Percentiles rank a stretch among this genome's conserved stretches.
phyloP scores from a whole-genome alignment of 1,139 yeast species.

The Diutina scorzettiae region DNA sequence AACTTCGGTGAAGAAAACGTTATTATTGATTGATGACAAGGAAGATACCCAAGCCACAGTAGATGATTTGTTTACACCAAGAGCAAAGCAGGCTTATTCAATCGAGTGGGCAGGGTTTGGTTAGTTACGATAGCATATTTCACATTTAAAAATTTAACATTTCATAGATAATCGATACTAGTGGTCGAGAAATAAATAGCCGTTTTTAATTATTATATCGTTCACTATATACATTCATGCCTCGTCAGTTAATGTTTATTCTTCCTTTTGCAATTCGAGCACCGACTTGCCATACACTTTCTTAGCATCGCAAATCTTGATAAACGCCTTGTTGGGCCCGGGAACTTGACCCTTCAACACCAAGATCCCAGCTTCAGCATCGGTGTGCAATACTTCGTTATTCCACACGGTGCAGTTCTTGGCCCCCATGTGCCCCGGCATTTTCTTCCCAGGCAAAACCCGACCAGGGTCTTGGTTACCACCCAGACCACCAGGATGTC shows the following conservation, averaged over 20 bases:
- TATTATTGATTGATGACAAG: not conserved
- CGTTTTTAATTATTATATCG: not conserved
- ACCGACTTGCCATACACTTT: constrained; percentile 16
- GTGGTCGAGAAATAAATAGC: too few relatives aligned
- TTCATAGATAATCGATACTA: too few relatives aligned
- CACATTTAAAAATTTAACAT: too few relatives aligned
- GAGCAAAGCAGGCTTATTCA: not conserved
- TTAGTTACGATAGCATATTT: not conserved
- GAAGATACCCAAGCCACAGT: not conserved
- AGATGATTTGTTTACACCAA: not conserved
- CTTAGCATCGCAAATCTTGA: constrained; percentile 68
- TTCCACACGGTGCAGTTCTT: constrained; percentile 65
- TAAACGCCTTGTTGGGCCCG: constrained; percentile 72
- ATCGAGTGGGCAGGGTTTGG: constrained; percentile 6
- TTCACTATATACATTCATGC: not conserved
- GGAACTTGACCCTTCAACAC: constrained; percentile 85
- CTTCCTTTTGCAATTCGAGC: not conserved
- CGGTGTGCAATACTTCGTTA: constrained; percentile 64
- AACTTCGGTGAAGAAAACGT: constrained; percentile 1
- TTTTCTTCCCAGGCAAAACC: constrained; percentile 90
- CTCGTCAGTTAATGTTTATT: not conserved
- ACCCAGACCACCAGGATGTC: constrained; percentile 98
- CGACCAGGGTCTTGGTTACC: constrained; percentile 93
- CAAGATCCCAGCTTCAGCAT: constrained; percentile 70
- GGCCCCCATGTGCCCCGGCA: constrained; percentile 97